Evolutionary conservation across 1,139 yeast genomes (phyloP).

Genomic region (Pichia sp.): DNA sequence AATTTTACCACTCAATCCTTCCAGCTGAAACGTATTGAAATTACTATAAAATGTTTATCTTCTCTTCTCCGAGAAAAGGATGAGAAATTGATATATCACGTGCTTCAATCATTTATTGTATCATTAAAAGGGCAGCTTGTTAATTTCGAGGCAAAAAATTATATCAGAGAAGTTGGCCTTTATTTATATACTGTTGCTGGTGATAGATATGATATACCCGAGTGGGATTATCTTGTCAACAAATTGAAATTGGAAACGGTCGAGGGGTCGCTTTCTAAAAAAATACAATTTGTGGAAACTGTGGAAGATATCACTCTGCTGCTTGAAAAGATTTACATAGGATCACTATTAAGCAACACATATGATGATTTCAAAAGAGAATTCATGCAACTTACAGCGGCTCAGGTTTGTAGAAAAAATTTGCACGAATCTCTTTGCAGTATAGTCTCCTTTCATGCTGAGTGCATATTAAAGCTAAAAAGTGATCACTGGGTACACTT

Average conservation of each 20-base stretch:
- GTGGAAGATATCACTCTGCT: slow-evolving; percentile 23
- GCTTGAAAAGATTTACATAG: slow-evolving; percentile 23
- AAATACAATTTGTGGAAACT: slow-evolving; percentile 24
- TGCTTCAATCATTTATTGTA: slow-evolving; percentile 17
- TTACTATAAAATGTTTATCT: slow-evolving; percentile 13
- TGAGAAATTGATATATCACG: not conserved
- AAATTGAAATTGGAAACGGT: slow-evolving; percentile 14
- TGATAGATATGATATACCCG: slow-evolving; percentile 17
- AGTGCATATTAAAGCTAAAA: slow-evolving; percentile 7
- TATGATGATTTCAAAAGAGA: slow-evolving; percentile 11
- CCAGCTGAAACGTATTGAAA: not conserved
- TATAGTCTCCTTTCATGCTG: slow-evolving; percentile 19
- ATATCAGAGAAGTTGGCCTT: slow-evolving; percentile 20
- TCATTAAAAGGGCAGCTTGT: slow-evolving; percentile 22
- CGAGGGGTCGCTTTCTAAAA: slow-evolving; percentile 23
- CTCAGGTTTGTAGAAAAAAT: not conserved
- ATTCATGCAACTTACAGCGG: slow-evolving; percentile 12
- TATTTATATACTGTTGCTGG: slow-evolving; percentile 26
- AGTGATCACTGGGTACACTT: slow-evolving; percentile 25
- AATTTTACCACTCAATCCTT: slow-evolving; percentile 5
- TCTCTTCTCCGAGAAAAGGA: slow-evolving; percentile 3
- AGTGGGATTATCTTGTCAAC: slow-evolving; percentile 19
- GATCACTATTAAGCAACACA: slow-evolving; percentile 14
- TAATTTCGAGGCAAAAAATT: slow-evolving; percentile 18
- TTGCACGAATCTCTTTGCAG: slow-evolving; percentile 17